Conservation (phyloP, 371 early-diverging fungal species). For the Batkoa obscura region DNA sequence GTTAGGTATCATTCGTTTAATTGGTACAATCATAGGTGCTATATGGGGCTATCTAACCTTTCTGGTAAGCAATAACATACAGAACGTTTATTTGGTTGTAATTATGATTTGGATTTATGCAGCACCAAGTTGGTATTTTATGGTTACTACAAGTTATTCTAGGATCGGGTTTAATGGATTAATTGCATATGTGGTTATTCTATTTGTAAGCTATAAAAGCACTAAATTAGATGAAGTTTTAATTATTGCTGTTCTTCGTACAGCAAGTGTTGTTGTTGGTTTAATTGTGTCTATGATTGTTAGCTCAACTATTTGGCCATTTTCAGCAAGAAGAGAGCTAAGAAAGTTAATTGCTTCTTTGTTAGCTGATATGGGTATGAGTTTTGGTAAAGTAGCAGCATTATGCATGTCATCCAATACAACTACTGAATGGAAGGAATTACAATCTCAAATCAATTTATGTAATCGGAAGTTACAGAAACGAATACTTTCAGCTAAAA, state of each 20-base stretch:
- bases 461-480: not conserved
- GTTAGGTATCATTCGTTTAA: not conserved
- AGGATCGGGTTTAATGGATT: not conserved
- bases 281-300: conserved; percentile 26
- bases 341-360: conserved; percentile 20
- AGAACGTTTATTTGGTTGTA: not conserved
- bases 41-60: conserved; percentile 3
- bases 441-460: not conserved
- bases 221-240: not conserved
- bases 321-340: conserved; percentile 30
- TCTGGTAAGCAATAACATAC: not conserved
- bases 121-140: conserved; percentile 2
- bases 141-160: not conserved
- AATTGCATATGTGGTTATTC: not conserved
- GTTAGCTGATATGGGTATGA: conserved; percentile 15
- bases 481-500: not conserved
- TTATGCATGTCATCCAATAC: conserved; percentile 9
- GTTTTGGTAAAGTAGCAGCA: conserved; percentile 13
- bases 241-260: conserved; percentile 19
- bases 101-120: conserved; percentile 2
- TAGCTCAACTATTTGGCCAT: conserved; percentile 36
- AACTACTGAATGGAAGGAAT: conserved; percentile 9
- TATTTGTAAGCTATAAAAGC: not conserved
- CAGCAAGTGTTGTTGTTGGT: conserved; percentile 28
- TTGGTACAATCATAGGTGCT: conserved; percentile 2